Percentiles rank a stretch among this genome's conserved stretches.
phyloP scores from a whole-genome alignment of 495 filamentous ascomycete species.

The Cairneyella variabilis region DNA sequence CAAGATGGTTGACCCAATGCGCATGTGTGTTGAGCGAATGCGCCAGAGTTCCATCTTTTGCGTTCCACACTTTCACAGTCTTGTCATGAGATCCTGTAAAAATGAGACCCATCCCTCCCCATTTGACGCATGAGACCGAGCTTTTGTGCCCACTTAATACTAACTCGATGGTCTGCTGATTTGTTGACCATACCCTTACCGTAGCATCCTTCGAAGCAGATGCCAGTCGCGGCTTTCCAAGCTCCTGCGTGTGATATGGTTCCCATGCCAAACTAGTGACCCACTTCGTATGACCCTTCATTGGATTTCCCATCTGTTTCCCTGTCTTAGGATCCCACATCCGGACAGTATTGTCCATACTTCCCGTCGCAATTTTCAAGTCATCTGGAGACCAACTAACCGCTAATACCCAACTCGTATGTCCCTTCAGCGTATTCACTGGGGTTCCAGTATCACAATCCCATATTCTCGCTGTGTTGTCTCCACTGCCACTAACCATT shows the following conservation, averaged over 20 bases:
- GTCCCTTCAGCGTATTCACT: slow-evolving; percentile 83
- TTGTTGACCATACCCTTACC: slow-evolving; percentile 82
- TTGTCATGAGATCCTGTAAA: slow-evolving; percentile 92
- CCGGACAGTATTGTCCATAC: slow-evolving; percentile 88
- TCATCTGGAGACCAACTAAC: slow-evolving; percentile 85
- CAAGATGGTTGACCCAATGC: slow-evolving; percentile 95
- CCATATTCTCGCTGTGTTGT: slow-evolving; percentile 90
- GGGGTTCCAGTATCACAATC: slow-evolving; percentile 95
- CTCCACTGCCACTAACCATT: slow-evolving; percentile 86
- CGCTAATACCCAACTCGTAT: slow-evolving; percentile 88
- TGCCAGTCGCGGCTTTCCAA: slow-evolving; percentile 72
- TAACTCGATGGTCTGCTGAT: slow-evolving; percentile 71
- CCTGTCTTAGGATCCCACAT: slow-evolving; percentile 89
- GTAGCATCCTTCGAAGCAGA: slow-evolving; percentile 91
- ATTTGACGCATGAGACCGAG: slow-evolving; percentile 85
- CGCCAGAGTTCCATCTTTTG: slow-evolving; percentile 69
- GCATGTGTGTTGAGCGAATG: slow-evolving; percentile 80
- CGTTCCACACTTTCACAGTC: slow-evolving; percentile 88
- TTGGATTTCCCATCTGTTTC: slow-evolving; percentile 63
- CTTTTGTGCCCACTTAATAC: slow-evolving; percentile 85
- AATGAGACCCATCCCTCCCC: slow-evolving; percentile 86
- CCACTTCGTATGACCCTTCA: slow-evolving; percentile 92
- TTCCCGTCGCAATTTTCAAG: slow-evolving; percentile 78
- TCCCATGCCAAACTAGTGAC: slow-evolving; percentile 89
- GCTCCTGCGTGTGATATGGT: slow-evolving; percentile 80